Conservation (phyloP, 129 eudicot species). For the Sambucus nigra region DNA sequence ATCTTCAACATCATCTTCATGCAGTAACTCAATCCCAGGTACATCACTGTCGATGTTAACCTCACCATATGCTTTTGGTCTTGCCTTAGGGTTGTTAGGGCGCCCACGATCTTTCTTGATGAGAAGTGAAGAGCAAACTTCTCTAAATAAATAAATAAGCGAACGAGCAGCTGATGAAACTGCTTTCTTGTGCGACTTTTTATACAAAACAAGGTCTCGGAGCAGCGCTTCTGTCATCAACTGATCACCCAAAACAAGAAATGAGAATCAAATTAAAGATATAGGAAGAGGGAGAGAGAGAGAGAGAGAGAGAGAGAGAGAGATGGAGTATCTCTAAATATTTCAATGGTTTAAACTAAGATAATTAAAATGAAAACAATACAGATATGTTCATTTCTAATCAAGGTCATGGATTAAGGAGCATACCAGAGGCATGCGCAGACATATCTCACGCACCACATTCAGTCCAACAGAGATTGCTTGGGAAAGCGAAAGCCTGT, state of each 20-base stretch:
- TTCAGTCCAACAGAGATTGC: slow-evolving; percentile 94
- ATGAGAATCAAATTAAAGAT: no score
- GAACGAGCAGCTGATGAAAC: slow-evolving; percentile 96
- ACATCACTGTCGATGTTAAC: slow-evolving; percentile 58
- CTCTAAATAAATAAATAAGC: slow-evolving; percentile 82
- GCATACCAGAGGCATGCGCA: slow-evolving; percentile 89
- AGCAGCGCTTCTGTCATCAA: slow-evolving; percentile 93
- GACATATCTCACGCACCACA: slow-evolving; percentile 89
- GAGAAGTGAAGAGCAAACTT: slow-evolving; percentile 87
- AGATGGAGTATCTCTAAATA: background rate
- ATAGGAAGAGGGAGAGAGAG: no score
- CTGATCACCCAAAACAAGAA: slow-evolving; percentile 30
- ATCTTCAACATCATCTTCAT: slow-evolving; percentile 23
- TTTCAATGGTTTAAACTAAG: background rate
- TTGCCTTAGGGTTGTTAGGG: slow-evolving; percentile 65
- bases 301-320: background rate
- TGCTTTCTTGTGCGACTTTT: slow-evolving; percentile 79
- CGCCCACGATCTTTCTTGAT: slow-evolving; percentile 93
- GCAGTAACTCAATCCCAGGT: slow-evolving; percentile 75
- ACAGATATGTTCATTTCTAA: background rate
- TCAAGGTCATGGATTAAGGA: slow-evolving; percentile 2
- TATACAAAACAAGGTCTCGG: slow-evolving; percentile 91
- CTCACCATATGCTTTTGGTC: slow-evolving; percentile 92
- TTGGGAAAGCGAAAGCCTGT: slow-evolving; percentile 31
- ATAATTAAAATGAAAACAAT: background rate